phyloP scores from a whole-genome alignment of 106 monocot species.

The Iris macrosiphon region DNA sequence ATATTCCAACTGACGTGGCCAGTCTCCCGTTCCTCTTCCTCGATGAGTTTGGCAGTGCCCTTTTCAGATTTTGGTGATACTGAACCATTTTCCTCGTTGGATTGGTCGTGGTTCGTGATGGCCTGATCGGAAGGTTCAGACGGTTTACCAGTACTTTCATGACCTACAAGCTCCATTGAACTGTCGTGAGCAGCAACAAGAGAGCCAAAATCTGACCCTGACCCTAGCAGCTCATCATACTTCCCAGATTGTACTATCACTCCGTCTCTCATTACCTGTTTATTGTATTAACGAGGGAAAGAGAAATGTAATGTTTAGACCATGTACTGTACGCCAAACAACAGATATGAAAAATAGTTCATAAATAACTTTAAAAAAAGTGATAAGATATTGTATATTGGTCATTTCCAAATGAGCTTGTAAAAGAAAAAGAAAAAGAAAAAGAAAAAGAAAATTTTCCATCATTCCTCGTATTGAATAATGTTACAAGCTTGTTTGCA shows the following conservation, averaged over 20 bases:
- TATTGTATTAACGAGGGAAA: no score
- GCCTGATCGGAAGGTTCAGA: constrained; percentile 18
- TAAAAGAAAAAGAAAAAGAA: no score
- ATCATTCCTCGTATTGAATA: no score
- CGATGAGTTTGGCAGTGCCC: constrained; percentile 38
- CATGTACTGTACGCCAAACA: no score
- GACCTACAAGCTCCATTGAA: constrained; percentile 86
- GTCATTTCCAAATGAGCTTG: no score
- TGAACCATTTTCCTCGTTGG: constrained; percentile 13
- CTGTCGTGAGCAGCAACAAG: constrained; percentile 88
- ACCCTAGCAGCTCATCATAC: constrained; percentile 54
- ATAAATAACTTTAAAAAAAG: no score
- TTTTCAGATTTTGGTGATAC: constrained; percentile 25
- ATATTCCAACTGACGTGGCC: constrained; percentile 41
- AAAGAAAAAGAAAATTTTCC: no score
- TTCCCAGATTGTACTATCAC: constrained; percentile 80
- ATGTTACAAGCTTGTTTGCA: no score
- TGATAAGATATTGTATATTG: no score
- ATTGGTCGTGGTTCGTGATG: constrained; percentile 11
- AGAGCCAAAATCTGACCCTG: constrained; percentile 65
- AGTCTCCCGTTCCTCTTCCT: constrained; percentile 60
- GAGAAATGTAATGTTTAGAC: no score
- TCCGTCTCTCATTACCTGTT: constrained; percentile 85
- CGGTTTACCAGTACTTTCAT: constrained; percentile 5
- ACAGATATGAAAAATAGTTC: no score